Base-by-base conservation (phyloP, 2,329 filamentous ascomycete genomes). In the Aspergillus arachidicola region DNA sequence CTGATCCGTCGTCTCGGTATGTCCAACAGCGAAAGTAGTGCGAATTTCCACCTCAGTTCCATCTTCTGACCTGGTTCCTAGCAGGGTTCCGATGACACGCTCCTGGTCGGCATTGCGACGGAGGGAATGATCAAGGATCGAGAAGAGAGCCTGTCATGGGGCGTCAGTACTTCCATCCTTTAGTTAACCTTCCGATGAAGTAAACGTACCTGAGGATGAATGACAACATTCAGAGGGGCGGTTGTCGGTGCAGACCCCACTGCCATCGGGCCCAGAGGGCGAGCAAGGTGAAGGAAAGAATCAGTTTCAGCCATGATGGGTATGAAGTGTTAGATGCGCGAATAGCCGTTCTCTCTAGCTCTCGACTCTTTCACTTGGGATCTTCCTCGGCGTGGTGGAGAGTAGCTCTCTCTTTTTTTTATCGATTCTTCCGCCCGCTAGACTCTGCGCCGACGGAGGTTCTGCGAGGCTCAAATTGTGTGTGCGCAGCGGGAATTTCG, bases 1-100 rank as follows among this genome's bases (percentile, higher is more conserved):
- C 82, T 99, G 95, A 81, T 99, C 95, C 78, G 94, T 91, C 72
- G 94, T 97, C 83, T 99, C 95, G 71, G 94, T 98, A 84, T 99
- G 95, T 70, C 94, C 94, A 76, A 99, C 96, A 71, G 95, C 95
- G 79, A 99, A 99, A 83, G 93, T 94, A 76, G 93, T 96, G 77
- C 93, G 90, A 75, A 99, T 95, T 81, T 96, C 93, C 75, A 96
- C 92, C 80, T 98, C 94, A 77, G 91, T 93, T 80, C 94, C 95
- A 85, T 99, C 95, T 83, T 99, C 95, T 78, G 91, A 95, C 71
- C 95, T 91, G 70, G 90, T 91, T 76, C 95, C 95, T 62, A 99
- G 89, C 61, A 99, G 88, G 64, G 95, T 97, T 75, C 95, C 95
- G 76, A 99, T 99, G 68, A 99, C 95, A 76, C 95, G 92, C 74